Conservation (phyloP, 1,139 yeast genomes). For the Blastobotrys ciferrii region DNA sequence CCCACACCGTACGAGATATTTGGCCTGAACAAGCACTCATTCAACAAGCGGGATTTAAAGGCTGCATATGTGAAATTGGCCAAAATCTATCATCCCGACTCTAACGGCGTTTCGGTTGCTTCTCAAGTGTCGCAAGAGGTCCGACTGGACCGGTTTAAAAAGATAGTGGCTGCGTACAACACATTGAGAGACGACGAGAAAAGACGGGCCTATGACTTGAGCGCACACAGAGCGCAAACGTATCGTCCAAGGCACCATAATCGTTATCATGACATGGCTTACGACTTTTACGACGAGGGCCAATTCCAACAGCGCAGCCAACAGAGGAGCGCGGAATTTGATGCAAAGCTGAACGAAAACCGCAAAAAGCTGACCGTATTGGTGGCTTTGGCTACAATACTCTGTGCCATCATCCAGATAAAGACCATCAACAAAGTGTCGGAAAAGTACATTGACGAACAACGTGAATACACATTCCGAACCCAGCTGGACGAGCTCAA, state of each 20-base stretch:
- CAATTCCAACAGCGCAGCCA: conserved; percentile 19
- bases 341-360: conserved; percentile 30
- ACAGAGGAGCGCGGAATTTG: conserved; percentile 28
- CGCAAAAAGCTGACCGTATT: conserved; percentile 30
- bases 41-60: conserved; percentile 49
- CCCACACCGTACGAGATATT: conserved; percentile 81
- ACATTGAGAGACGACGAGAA: conserved; percentile 58
- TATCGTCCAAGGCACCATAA: background rate
- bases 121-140: conserved; percentile 19
- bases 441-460: conserved; percentile 22
- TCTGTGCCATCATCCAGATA: conserved; percentile 33
- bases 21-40: conserved; percentile 37
- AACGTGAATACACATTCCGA: conserved; percentile 24
- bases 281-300: conserved; percentile 22
- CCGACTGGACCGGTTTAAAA: conserved; percentile 56
- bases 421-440: conserved; percentile 27
- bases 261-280: background rate
- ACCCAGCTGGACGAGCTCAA: conserved; percentile 27
- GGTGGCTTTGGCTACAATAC: conserved; percentile 25
- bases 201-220: conserved; percentile 44
- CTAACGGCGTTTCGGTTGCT: conserved; percentile 27
- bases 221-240: conserved; percentile 11
- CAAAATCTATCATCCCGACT: conserved; percentile 86
- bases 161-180: conserved; percentile 70
- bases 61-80: conserved; percentile 61